Percentiles rank a stretch among this genome's conserved stretches.
These are phyloP conservation scores for Gymnopus androsaceus DNA, from an alignment of 1,284 basidiomycete genomes.

Conservation along the genomic window DNA sequence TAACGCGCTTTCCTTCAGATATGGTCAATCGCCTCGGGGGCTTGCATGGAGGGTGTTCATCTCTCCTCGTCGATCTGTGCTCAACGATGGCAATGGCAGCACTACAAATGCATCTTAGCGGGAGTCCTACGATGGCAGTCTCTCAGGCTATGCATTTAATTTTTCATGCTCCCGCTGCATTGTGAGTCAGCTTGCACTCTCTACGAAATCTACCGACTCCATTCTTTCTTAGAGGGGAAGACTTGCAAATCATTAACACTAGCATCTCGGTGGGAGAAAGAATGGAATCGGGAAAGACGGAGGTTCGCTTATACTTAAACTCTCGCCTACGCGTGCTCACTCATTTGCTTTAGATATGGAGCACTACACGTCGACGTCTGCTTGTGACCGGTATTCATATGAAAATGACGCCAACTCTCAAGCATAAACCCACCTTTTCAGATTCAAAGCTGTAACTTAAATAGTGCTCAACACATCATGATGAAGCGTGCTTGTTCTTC, in stretches of 20 bases:
- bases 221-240: slow-evolving; percentile 11
- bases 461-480: too few species aligned
- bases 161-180: slow-evolving; percentile 40
- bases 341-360: slow-evolving; percentile 14
- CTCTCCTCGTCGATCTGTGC: slow-evolving; percentile 26
- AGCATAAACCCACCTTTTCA: background rate
- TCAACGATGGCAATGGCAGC: slow-evolving; percentile 14
- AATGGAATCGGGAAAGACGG: slow-evolving; percentile 5
- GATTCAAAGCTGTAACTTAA: too few species aligned
- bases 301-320: slow-evolving; percentile 6
- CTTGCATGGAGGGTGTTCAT: slow-evolving; percentile 24
- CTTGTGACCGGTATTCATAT: slow-evolving; percentile 14
- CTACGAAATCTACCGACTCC: background rate
- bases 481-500: too few species aligned
- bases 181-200: slow-evolving; percentile 28
- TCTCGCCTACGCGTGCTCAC: background rate
- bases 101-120: slow-evolving; percentile 4
- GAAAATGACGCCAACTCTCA: slow-evolving; percentile 11
- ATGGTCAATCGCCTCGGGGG: slow-evolving; percentile 22
- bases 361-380: slow-evolving; percentile 11
- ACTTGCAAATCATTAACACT: slow-evolving; percentile 13
- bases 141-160: slow-evolving; percentile 41
- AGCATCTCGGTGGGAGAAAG: slow-evolving; percentile 3
- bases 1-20: slow-evolving; percentile 9
- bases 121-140: slow-evolving; percentile 21